These are phyloP conservation scores for Croton laevigatus DNA, from an alignment of 441 rosid species.

Conservation along the genomic window DNA sequence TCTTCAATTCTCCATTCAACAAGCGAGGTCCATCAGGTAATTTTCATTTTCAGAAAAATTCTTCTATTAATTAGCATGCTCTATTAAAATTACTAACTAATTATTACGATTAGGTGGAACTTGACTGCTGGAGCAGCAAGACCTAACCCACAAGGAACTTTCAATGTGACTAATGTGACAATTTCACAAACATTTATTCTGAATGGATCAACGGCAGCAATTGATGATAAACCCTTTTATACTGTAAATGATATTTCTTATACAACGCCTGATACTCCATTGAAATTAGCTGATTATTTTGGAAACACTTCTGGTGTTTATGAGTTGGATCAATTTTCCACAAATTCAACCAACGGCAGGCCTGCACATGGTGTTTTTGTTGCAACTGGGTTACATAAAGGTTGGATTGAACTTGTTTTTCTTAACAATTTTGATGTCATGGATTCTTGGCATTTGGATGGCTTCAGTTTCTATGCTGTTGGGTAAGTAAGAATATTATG, in stretches of 20 bases:
- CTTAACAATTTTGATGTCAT: conserved; percentile 35
- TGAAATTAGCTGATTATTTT: conserved; percentile 44
- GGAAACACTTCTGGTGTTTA: conserved; percentile 41
- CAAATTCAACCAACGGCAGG: conserved; percentile 28
- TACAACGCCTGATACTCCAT: conserved; percentile 44
- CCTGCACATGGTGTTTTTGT: conserved; percentile 42
- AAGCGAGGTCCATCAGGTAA: conserved; percentile 41
- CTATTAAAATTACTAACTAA: no score
- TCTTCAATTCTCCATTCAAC: conserved; percentile 32
- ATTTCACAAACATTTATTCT: conserved; percentile 50
- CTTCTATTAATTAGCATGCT: no score
- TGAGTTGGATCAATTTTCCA: conserved; percentile 38
- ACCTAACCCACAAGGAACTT: conserved; percentile 79
- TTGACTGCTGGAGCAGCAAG: conserved; percentile 72
- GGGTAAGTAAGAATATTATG: conserved; percentile 42
- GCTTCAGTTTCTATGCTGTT: conserved; percentile 61
- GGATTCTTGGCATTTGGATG: conserved; percentile 83
- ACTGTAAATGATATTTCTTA: conserved; percentile 61
- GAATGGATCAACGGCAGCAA: conserved; percentile 32
- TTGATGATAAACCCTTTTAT: conserved; percentile 31
- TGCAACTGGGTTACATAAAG: conserved; percentile 45
- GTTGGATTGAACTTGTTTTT: conserved; percentile 63
- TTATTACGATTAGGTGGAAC: conserved; percentile 46
- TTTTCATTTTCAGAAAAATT: background rate
- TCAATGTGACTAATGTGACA: conserved; percentile 61